phyloP scores from a whole-genome alignment of 2,329 filamentous ascomycete genomes.

The Hypoxylon sp. region DNA sequence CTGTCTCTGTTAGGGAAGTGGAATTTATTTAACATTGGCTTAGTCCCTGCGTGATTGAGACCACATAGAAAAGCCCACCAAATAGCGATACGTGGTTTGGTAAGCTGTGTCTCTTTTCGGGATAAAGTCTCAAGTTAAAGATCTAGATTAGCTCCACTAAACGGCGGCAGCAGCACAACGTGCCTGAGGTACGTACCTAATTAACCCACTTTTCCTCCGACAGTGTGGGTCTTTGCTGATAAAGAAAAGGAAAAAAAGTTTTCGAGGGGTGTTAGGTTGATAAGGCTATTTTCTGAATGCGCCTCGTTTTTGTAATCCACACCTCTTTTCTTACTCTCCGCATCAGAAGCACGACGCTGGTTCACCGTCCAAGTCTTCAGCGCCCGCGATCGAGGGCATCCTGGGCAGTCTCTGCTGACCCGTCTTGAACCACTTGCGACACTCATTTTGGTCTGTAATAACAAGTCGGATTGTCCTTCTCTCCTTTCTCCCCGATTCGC shows the following conservation, averaged over 20 bases:
- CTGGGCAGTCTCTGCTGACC: constrained; percentile 38
- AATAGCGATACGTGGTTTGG: constrained; percentile 8
- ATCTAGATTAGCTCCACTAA: constrained; percentile 38
- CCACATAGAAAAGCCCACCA: neutral
- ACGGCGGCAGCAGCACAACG: constrained; percentile 26
- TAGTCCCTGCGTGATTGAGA: neutral
- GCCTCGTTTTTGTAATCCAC: constrained; percentile 29
- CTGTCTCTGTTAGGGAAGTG: neutral
- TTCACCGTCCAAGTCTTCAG: constrained; percentile 34
- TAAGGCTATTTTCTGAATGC: constrained; percentile 42
- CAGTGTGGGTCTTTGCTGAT: constrained; percentile 33
- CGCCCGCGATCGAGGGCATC: constrained; percentile 41
- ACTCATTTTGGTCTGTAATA: constrained; percentile 17
- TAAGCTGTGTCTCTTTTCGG: constrained; percentile 5
- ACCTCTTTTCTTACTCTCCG: constrained; percentile 35
- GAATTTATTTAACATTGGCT: neutral
- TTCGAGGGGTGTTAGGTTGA: constrained; percentile 37
- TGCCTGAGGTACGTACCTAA: constrained; percentile 34
- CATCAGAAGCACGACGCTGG: constrained; percentile 35
- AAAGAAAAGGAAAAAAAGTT: constrained; percentile 35
- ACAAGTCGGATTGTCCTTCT: constrained; percentile 22
- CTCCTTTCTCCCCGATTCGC: constrained; percentile 20
- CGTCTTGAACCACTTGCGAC: constrained; percentile 20
- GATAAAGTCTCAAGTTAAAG: constrained; percentile 16
- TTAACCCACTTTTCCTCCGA: neutral